Conservation (phyloP, 2,329 filamentous ascomycete species). For the Sclerotinia subarctica region DNA sequence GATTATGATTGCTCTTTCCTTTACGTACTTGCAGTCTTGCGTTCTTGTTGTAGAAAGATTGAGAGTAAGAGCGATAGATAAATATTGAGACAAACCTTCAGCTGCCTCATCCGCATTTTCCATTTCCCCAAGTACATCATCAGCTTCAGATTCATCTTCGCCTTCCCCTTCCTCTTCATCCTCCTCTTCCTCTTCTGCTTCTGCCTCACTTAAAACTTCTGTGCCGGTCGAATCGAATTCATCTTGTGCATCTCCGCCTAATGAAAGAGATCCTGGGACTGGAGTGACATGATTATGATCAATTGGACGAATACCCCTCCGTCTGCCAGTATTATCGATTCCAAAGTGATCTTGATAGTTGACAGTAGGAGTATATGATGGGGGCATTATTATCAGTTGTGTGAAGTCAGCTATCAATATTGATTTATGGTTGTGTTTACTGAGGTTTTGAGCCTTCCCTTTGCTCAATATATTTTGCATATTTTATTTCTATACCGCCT, state of each 20-base stretch:
- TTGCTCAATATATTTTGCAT: background rate
- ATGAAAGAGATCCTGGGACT: background rate
- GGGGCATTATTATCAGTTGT: background rate
- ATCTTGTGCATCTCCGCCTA: background rate
- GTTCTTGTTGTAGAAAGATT: background rate
- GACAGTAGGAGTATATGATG: background rate
- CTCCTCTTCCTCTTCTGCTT: slow-evolving; percentile 24
- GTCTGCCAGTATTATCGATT: background rate
- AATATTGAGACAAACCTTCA: slow-evolving; percentile 18
- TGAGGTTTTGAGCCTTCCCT: background rate
- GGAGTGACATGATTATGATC: slow-evolving; percentile 1
- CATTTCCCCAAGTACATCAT: slow-evolving; percentile 4
- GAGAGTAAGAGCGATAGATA: background rate
- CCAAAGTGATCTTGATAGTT: slow-evolving; percentile 19
- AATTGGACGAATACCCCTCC: slow-evolving; percentile 7
- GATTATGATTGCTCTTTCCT: background rate
- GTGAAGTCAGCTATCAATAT: background rate
- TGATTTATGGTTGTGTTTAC: background rate
- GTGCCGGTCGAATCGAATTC: slow-evolving; percentile 2
- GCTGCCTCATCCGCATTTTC: slow-evolving; percentile 16
- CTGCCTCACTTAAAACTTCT: slow-evolving; percentile 11
- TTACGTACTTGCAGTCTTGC: background rate
- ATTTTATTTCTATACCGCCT: slow-evolving; percentile 6
- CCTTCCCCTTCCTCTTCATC: slow-evolving; percentile 23
- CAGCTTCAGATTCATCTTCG: background rate